Evolutionary conservation across 352 stramenopile genomes (phyloP).

Genomic region (Thalassiosira exigua): DNA sequence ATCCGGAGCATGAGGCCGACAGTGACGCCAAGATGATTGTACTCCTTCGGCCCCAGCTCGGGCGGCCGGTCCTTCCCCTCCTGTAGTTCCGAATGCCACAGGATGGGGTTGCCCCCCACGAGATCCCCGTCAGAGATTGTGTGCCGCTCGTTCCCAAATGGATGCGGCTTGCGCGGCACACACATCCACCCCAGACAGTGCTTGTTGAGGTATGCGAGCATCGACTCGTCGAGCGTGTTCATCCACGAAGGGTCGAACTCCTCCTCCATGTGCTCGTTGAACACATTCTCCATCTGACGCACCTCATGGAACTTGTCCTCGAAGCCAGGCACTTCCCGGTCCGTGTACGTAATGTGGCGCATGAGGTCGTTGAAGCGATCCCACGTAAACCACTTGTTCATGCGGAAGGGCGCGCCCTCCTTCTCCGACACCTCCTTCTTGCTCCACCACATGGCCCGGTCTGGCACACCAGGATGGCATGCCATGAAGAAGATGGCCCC

Average conservation of each 20-base stretch:
- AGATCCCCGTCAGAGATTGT: no score
- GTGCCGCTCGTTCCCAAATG: slow-evolving; percentile 47
- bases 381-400: slow-evolving; percentile 19
- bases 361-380: slow-evolving; percentile 31
- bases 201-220: slow-evolving; percentile 28
- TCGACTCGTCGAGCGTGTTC: slow-evolving; percentile 31
- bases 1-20: slow-evolving; percentile 15
- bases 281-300: slow-evolving; percentile 26
- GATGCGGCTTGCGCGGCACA: slow-evolving; percentile 32
- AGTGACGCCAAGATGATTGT: neutral
- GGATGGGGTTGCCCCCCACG: slow-evolving; percentile 20
- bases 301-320: slow-evolving; percentile 35
- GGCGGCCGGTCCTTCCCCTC: slow-evolving; percentile 29
- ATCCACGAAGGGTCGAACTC: slow-evolving; percentile 33
- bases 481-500: slow-evolving; percentile 35
- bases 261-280: slow-evolving; percentile 32
- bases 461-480: no score
- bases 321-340: slow-evolving; percentile 2
- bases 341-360: slow-evolving; percentile 12
- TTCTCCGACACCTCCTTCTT: neutral
- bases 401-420: slow-evolving; percentile 13
- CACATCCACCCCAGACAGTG: slow-evolving; percentile 34
- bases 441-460: no score
- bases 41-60: neutral
- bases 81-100: slow-evolving; percentile 30